Percentiles rank a stretch among this genome's conserved stretches.
These are phyloP conservation scores for Combretum micranthum DNA, from an alignment of 345 rosid genomes.

Conservation along the genomic window DNA sequence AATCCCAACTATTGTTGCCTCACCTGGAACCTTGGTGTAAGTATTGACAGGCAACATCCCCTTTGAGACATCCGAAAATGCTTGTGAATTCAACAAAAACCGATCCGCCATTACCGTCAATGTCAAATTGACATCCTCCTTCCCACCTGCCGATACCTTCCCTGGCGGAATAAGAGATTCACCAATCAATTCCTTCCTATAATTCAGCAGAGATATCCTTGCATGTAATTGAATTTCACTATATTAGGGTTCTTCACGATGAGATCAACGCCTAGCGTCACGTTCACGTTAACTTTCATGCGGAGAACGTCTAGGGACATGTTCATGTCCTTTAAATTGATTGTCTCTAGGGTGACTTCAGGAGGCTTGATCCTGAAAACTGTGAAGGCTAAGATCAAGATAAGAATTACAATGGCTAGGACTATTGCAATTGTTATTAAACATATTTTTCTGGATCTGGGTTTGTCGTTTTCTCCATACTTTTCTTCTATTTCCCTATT, in stretches of 20 bases:
- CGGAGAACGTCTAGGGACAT: slow-evolving; percentile 17
- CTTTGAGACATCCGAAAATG: slow-evolving; percentile 20
- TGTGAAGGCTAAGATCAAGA: slow-evolving; percentile 44
- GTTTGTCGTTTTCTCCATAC: no score
- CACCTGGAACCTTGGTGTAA: slow-evolving; percentile 36
- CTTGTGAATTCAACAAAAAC: slow-evolving; percentile 24
- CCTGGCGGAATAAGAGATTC: slow-evolving; percentile 56
- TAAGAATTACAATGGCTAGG: slow-evolving; percentile 20
- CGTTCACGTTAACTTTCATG: slow-evolving; percentile 32
- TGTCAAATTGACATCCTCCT: slow-evolving; percentile 34
- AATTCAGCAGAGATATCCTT: slow-evolving; percentile 35
- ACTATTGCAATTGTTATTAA: slow-evolving; percentile 11
- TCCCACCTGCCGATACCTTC: slow-evolving; percentile 28
- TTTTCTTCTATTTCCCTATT: no score
- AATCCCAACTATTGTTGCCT: slow-evolving; percentile 36
- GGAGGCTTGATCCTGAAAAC: slow-evolving; percentile 65
- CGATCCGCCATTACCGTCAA: slow-evolving; percentile 63
- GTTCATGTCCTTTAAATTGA: slow-evolving; percentile 23
- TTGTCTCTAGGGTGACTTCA: slow-evolving; percentile 28
- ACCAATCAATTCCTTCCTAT: slow-evolving; percentile 48
- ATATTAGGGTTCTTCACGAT: slow-evolving; percentile 54
- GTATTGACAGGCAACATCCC: slow-evolving; percentile 35
- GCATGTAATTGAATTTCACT: slow-evolving; percentile 41
- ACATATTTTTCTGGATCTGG: slow-evolving; percentile 29
- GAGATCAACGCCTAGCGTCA: slow-evolving; percentile 39